Evolutionary conservation across 176 grass and related monocot genomes (phyloP), one percentile per base, ranked within the genome.

Genomic region (Paspalum notatum): DNA sequence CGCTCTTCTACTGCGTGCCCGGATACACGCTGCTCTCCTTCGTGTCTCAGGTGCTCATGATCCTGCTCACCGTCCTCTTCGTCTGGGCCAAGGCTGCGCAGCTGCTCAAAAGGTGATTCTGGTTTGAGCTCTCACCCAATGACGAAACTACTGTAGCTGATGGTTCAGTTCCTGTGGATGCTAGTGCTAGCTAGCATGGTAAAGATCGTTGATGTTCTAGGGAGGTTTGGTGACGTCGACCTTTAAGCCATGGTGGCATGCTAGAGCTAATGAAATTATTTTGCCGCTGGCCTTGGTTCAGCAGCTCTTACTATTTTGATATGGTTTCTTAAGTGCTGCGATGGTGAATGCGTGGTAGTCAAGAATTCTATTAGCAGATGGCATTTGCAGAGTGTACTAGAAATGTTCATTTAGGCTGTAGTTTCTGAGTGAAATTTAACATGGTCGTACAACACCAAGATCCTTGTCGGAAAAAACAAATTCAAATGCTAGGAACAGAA

Each of bases 11-110:
- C 47, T 80, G 61, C 64, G 38, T 80, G 60, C 82, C 86, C 12
- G 89, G 83, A 39, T 78, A 94, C 61, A 81, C 89, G 17, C 74
- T 91, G 21, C 60, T 94, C 37, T 81, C 86, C 53, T 89, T 91
- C 75, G 71, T 86, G 41, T 87, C 86, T 8, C 85, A 70, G n/a
- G 92, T 89, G 40, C 81, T 82, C 18, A 82, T 91, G 62, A 82
- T 87, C 75, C 71, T 89, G 57, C 75, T 94, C 42, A 62, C 86
- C 70, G 85, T 91, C 79, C 83, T 94, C 43, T 94, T 94, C 72
- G 22, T 84, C 20, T 91, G 89, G 86, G 69, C 86, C 32, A 93
- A 85, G 74, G 78, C 85, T 21, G 85, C 91, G 6, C 76, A 44
- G 79, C 27, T 85, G 41, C 75, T 91, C 43, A 85, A 85, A 38